These are phyloP conservation scores for Pseudonectria foliicola DNA, from an alignment of 2,329 filamentous ascomycete genomes.

Conservation along the genomic window DNA sequence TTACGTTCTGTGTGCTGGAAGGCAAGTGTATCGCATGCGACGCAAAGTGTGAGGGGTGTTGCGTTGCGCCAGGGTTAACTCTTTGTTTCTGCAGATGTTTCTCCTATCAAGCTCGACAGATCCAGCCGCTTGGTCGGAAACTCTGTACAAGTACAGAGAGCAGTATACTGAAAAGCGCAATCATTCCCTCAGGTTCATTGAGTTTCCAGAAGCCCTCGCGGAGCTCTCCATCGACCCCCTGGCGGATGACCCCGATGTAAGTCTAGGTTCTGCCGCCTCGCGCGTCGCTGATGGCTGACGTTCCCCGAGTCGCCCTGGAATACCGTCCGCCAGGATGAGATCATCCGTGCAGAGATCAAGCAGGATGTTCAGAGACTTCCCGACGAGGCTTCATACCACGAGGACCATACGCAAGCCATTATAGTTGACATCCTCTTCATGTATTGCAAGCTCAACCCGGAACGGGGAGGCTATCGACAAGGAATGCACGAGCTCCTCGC, in stretches of 20 bases:
- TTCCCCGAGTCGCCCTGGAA: conserved; percentile 77
- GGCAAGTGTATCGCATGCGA: conserved; percentile 34
- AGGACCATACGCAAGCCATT: conserved; percentile 68
- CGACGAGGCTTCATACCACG: conserved; percentile 84
- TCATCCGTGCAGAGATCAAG: conserved; percentile 76
- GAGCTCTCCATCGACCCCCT: conserved; percentile 71
- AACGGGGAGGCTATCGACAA: conserved; percentile 85
- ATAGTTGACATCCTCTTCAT: conserved; percentile 88
- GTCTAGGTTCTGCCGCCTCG: conserved; percentile 6
- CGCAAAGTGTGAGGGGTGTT: too few species aligned
- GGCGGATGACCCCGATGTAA: conserved; percentile 64
- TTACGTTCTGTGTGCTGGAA: conserved; percentile 91
- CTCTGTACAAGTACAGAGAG: conserved; percentile 60
- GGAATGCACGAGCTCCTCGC: conserved; percentile 97
- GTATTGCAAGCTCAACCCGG: conserved; percentile 86
- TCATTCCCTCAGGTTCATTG: conserved; percentile 74
- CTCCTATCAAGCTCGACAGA: conserved; percentile 66
- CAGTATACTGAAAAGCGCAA: conserved; percentile 66
- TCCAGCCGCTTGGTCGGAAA: conserved; percentile 59
- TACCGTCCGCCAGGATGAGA: conserved; percentile 76
- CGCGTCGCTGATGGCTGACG: conserved; percentile 5
- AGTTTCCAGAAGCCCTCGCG: conserved; percentile 72
- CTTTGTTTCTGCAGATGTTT: conserved; percentile 56
- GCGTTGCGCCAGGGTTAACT: conserved; percentile 6
- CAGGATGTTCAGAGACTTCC: conserved; percentile 94